These are phyloP conservation scores for Melaleuca alternifolia DNA, from an alignment of 345 rosid species.

Conservation along the genomic window DNA sequence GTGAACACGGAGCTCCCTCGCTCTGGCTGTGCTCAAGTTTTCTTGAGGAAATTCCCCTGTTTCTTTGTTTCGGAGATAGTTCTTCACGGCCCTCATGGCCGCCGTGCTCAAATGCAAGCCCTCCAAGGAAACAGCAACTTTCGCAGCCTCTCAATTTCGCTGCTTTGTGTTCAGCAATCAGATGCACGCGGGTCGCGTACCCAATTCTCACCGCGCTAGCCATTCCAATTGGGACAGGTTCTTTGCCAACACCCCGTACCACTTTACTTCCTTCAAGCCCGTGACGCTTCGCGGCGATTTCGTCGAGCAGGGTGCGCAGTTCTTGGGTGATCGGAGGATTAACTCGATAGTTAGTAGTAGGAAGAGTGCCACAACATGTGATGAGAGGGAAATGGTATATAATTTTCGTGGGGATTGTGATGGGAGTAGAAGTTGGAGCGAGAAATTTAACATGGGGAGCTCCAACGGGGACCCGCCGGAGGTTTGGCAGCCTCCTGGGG, in stretches of 20 bases:
- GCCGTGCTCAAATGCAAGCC: slow-evolving; percentile 64
- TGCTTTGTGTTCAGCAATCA: slow-evolving; percentile 17
- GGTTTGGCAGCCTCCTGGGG: slow-evolving; percentile 98
- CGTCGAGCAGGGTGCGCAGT: slow-evolving; percentile 29
- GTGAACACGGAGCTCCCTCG: background rate
- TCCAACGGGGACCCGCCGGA: slow-evolving; percentile 92
- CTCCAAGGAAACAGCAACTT: slow-evolving; percentile 45
- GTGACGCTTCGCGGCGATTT: slow-evolving; percentile 47
- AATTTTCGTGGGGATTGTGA: background rate
- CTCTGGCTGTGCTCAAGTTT: background rate
- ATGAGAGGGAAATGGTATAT: background rate
- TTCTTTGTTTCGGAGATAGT: background rate
- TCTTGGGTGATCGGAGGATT: slow-evolving; percentile 22
- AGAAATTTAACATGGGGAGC: slow-evolving; percentile 21
- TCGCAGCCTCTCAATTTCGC: slow-evolving; percentile 54
- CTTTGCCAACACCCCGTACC: slow-evolving; percentile 25
- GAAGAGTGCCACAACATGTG: background rate
- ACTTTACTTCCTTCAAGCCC: slow-evolving; percentile 48
- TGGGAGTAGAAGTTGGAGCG: slow-evolving; percentile 13
- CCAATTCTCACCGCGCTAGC: slow-evolving; percentile 24
- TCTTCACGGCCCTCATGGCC: slow-evolving; percentile 35
- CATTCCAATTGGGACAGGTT: slow-evolving; percentile 39
- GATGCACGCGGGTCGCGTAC: slow-evolving; percentile 2
- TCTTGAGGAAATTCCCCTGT: background rate
- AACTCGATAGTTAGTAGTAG: background rate